A percentile compares a stretch with the other conserved stretches of the same genome.
Conservation (phyloP, 805 yeast genomes). For the Lachancea fermentati region DNA sequence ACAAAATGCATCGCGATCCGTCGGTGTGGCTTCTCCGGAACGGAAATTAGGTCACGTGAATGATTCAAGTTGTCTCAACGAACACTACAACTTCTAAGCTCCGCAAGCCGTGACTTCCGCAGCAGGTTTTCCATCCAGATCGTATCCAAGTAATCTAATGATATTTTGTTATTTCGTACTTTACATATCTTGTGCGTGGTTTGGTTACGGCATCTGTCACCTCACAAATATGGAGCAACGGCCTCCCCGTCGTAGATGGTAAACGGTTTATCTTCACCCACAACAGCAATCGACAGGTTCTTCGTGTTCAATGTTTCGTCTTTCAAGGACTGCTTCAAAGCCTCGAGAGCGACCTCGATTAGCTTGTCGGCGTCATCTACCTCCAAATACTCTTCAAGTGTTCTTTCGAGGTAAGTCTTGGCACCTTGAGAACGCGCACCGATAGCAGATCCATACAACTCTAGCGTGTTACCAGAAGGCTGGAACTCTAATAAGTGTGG, state of each 20-base stretch:
- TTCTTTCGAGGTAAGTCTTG: constrained; percentile 88
- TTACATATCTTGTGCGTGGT: constrained; percentile 4
- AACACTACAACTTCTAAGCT: too few species aligned
- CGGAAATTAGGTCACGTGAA: too few species aligned
- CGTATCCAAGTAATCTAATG: too few species aligned
- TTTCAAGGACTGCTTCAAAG: constrained; percentile 90
- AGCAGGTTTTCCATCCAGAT: too few species aligned
- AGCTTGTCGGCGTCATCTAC: constrained; percentile 62
- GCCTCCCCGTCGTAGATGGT: constrained; percentile 79
- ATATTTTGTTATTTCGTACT: constrained; percentile 3
- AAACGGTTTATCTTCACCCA: constrained; percentile 75
- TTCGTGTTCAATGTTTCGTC: constrained; percentile 82
- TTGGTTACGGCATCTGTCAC: background rate
- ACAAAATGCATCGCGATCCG: too few species aligned
- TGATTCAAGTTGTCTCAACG: too few species aligned
- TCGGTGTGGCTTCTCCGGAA: too few species aligned
- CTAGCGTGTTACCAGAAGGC: constrained; percentile 91
- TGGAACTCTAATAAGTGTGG: constrained; percentile 92
- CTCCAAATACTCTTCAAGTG: constrained; percentile 59
- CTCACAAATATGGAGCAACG: constrained; percentile 41
- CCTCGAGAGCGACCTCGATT: constrained; percentile 79
- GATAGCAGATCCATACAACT: constrained; percentile 88
- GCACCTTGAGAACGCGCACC: constrained; percentile 99
- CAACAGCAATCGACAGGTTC: constrained; percentile 88
- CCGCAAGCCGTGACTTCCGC: too few species aligned